phyloP scores from a whole-genome alignment of 2,329 filamentous ascomycete species.

The Sclerotinia trifoliorum region DNA sequence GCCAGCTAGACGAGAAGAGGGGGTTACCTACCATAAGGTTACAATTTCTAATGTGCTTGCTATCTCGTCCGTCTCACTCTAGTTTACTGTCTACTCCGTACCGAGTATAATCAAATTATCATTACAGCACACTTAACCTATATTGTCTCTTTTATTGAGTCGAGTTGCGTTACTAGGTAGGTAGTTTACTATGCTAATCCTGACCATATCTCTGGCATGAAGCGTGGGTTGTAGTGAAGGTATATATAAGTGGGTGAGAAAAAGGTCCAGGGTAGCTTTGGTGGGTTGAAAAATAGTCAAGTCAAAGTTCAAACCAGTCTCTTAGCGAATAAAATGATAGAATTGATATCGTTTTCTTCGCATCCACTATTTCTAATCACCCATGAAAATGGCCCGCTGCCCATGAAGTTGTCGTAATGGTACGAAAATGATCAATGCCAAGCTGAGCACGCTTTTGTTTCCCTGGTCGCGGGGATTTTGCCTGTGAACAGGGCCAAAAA shows the following conservation, averaged over 20 bases:
- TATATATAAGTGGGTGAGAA: neutral
- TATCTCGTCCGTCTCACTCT: neutral
- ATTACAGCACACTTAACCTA: neutral
- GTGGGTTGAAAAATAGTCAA: conserved; percentile 2
- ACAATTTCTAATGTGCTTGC: neutral
- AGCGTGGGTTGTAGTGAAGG: neutral
- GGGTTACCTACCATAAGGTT: neutral
- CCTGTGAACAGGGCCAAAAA: neutral
- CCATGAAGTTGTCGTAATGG: no score
- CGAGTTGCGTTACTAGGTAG: neutral
- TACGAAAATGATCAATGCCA: neutral
- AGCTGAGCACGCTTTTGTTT: neutral
- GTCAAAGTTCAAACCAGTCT: conserved; percentile 1
- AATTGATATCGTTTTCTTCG: neutral
- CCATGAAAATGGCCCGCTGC: neutral
- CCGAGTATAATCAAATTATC: no score
- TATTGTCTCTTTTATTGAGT: neutral
- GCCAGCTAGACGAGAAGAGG: conserved; percentile 9
- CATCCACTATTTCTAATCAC: neutral
- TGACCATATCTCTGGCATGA: neutral
- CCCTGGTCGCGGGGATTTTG: conserved; percentile 12
- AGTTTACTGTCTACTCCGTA: neutral
- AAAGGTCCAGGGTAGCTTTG: conserved; percentile 6
- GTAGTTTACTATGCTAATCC: neutral
- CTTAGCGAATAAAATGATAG: neutral